Evolutionary conservation across 768 basidiomycete species (phyloP).

Genomic region (Kwoniella dejecticola): DNA sequence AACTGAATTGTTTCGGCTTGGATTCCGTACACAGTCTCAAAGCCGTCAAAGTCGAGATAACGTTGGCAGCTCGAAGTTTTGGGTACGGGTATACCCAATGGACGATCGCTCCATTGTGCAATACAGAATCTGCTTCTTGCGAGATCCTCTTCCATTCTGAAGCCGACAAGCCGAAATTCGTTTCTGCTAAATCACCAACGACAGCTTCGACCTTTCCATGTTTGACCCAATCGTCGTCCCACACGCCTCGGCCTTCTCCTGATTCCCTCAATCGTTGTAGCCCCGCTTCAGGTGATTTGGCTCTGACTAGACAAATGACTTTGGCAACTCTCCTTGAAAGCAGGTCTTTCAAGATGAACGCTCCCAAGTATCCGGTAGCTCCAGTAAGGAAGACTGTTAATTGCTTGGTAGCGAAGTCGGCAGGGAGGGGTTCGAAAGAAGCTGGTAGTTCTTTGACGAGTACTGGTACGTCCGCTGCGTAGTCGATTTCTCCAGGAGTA

Average conservation of each 20-base stretch:
- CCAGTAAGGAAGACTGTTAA: conserved; percentile 92
- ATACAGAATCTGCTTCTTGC: conserved; percentile 72
- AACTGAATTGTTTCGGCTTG: conserved; percentile 75
- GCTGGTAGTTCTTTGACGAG: conserved; percentile 65
- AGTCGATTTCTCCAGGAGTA: conserved; percentile 60
- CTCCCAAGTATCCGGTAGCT: conserved; percentile 94
- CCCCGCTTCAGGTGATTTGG: conserved; percentile 65
- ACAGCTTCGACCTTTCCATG: conserved; percentile 73
- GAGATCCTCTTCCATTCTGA: conserved; percentile 69
- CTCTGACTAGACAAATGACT: conserved; percentile 90
- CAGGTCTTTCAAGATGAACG: conserved; percentile 82
- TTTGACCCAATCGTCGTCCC: conserved; percentile 80
- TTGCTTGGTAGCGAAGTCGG: conserved; percentile 62
- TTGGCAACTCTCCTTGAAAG: conserved; percentile 72
- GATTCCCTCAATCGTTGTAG: conserved; percentile 70
- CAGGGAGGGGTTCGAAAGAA: conserved; percentile 66
- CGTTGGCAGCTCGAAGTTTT: conserved; percentile 85
- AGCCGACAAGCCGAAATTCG: conserved; percentile 70
- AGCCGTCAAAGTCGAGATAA: conserved; percentile 82
- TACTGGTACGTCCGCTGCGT: conserved; percentile 73
- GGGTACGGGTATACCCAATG: conserved; percentile 99
- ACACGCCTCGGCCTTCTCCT: conserved; percentile 76
- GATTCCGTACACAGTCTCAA: conserved; percentile 68
- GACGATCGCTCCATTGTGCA: conserved; percentile 98
- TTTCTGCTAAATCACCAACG: conserved; percentile 76